Evolutionary conservation across 768 basidiomycete genomes (phyloP).

Genomic region (Phylloporus sp.): DNA sequence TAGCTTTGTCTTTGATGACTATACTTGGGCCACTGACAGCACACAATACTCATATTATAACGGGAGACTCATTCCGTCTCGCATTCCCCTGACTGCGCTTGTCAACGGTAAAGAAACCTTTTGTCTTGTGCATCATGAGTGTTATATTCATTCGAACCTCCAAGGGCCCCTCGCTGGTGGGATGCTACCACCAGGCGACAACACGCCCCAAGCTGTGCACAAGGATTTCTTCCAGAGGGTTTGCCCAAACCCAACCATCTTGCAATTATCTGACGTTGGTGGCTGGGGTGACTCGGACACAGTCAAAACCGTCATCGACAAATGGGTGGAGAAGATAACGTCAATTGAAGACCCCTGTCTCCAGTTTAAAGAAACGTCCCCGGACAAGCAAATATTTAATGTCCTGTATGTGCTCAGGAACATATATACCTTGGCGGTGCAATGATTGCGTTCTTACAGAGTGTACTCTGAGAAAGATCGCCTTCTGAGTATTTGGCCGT

Average conservation of each 20-base stretch:
- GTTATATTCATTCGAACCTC: neutral
- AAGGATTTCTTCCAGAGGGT: constrained; percentile 35
- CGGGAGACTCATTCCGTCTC: constrained; percentile 34
- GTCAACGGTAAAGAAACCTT: constrained; percentile 26
- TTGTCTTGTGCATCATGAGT: neutral
- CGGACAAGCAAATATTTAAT: constrained; percentile 18
- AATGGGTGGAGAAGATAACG: constrained; percentile 34
- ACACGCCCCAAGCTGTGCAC: constrained; percentile 32
- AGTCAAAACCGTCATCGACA: constrained; percentile 29
- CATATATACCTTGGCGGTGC: neutral
- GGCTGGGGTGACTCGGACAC: constrained; percentile 21
- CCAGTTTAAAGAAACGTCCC: constrained; percentile 27
- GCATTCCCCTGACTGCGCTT: constrained; percentile 36
- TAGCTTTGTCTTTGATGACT: constrained; percentile 41
- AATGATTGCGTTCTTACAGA: constrained; percentile 16
- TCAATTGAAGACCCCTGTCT: constrained; percentile 37
- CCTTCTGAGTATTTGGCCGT: constrained; percentile 33
- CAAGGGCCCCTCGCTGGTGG: constrained; percentile 39
- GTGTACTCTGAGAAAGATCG: constrained; percentile 28
- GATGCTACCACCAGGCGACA: constrained; percentile 27
- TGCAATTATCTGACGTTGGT: constrained; percentile 27
- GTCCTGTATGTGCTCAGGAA: constrained; percentile 7
- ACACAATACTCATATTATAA: constrained; percentile 34
- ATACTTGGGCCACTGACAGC: constrained; percentile 36
- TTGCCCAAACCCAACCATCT: constrained; percentile 34